These are phyloP conservation scores for Metschnikowia corniflorae DNA, from an alignment of 805 yeast species.

Conservation along the genomic window DNA sequence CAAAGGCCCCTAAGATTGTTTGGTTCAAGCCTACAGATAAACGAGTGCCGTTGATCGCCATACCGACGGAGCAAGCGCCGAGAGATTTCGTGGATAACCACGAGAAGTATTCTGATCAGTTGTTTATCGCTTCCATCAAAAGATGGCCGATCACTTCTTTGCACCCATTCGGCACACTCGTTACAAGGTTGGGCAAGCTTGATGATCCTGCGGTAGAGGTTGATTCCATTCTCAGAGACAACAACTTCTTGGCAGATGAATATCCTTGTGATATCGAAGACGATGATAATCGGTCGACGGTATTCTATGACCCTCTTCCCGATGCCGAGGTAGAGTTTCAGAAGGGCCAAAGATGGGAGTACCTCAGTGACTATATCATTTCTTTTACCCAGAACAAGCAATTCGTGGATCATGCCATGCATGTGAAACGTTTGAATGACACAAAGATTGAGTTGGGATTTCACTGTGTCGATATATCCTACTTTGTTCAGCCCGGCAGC, in stretches of 20 bases:
- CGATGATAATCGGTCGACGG: constrained; percentile 15
- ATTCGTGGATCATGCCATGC: constrained; percentile 75
- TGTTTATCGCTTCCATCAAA: constrained; percentile 92
- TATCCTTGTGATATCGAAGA: constrained; percentile 47
- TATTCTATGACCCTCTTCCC: constrained; percentile 36
- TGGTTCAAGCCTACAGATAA: constrained; percentile 99
- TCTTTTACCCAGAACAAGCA: constrained; percentile 58
- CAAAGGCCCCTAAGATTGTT: constrained; percentile 82
- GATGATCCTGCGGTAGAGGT: constrained; percentile 76
- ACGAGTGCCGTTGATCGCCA: constrained; percentile 95
- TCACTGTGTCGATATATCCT: constrained; percentile 79
- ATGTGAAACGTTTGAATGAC: constrained; percentile 60
- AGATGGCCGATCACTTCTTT: constrained; percentile 99
- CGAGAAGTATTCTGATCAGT: constrained; percentile 71
- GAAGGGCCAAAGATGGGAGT: constrained; percentile 46
- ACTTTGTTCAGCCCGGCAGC: constrained; percentile 68
- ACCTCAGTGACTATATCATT: constrained; percentile 56
- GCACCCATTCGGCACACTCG: constrained; percentile 95
- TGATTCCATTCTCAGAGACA: constrained; percentile 84
- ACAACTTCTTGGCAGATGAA: constrained; percentile 78
- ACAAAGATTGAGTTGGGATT: constrained; percentile 76
- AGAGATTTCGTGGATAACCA: constrained; percentile 91
- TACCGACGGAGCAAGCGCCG: constrained; percentile 98
- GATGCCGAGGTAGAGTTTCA: constrained; percentile 36
- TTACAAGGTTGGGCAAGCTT: constrained; percentile 79